Base-by-base conservation (phyloP, 225 moss, liverwort and hornwort species). In the Thuidium tamariscinum region DNA sequence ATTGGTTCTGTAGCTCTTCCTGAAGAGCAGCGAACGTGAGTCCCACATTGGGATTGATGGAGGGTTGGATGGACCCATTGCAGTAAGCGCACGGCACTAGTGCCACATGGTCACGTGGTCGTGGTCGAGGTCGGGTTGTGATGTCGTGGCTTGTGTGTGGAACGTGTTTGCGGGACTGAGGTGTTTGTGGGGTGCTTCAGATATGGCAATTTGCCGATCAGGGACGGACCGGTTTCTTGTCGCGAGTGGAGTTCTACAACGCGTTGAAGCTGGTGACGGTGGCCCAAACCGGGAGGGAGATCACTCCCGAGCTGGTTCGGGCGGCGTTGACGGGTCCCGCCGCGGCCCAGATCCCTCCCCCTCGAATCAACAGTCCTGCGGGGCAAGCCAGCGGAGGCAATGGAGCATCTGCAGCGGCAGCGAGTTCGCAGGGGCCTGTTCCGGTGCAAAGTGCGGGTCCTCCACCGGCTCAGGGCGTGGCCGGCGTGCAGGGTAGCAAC, bases 181-280 rank as follows among this genome's bases (percentile, higher is more conserved):
- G 82, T 27, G 68, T 81, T 8, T 71, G 86, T 88, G 87, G 52
- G 26, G 21, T 87, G 75, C 18, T 92, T 89, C 95, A 99, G 98
- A 99, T 99, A 81, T 99, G 98, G 98, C 98, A 99, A 85, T 95
- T 97, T 74, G 93, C 97, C 34, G 97, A 97, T 91, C 95, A 96
- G 90, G 96, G 95, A 30, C 95, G 92, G 80, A 95, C 89, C 42
- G 97, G 99, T 51, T 99, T 90, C 87, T 86, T 99, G 76, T 92
- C 97, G 63, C 95, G 94, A 77, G 94, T 89, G 79, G 94, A 97
- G 88, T 99, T 99, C 82, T 97, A 94, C 90, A 97, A 99, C 91
- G 99, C 99, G 18, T 89, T 99, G 88, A 99, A 97, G 93, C 96
- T 99, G 74, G 99, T 99, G 83, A 99, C 99, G 67, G 97, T 99